These are phyloP conservation scores for Fusarium fujikuroi DNA, from an alignment of 2,329 filamentous ascomycete genomes.

Conservation along the genomic window DNA sequence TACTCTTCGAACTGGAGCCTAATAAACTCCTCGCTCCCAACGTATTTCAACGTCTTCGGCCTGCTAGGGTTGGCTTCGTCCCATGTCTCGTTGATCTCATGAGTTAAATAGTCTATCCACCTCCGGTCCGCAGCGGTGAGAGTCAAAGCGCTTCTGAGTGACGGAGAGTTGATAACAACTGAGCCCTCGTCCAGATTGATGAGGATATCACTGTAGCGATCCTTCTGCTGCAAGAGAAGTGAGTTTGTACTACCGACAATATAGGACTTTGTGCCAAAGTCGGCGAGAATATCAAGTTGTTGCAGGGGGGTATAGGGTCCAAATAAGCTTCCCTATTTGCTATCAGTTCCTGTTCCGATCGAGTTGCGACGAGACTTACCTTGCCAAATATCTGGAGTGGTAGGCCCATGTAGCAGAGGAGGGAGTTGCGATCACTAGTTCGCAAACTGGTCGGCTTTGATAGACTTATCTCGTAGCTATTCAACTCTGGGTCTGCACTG, in stretches of 20 bases:
- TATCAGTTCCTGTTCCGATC: slow-evolving; percentile 22
- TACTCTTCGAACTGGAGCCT: slow-evolving; percentile 98
- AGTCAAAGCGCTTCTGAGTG: slow-evolving; percentile 77
- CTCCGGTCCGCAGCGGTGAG: slow-evolving; percentile 88
- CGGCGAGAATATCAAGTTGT: slow-evolving; percentile 92
- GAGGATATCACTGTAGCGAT: slow-evolving; percentile 94
- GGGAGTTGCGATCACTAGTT: slow-evolving; percentile 89
- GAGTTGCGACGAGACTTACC: slow-evolving; percentile 54
- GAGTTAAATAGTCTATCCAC: slow-evolving; percentile 96
- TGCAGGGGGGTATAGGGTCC: slow-evolving; percentile 97
- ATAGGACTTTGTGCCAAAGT: slow-evolving; percentile 95
- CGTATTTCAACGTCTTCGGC: slow-evolving; percentile 94
- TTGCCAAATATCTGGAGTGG: slow-evolving; percentile 96
- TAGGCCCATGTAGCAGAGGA: slow-evolving; percentile 93
- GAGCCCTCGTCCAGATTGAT: slow-evolving; percentile 94
- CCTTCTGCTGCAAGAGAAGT: slow-evolving; percentile 89
- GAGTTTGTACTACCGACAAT: slow-evolving; percentile 98
- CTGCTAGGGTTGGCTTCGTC: slow-evolving; percentile 88
- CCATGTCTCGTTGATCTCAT: slow-evolving; percentile 96
- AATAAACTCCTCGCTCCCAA: slow-evolving; percentile 97
- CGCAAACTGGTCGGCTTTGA: slow-evolving; percentile 84
- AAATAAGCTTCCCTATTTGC: slow-evolving; percentile 82
- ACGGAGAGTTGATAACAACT: slow-evolving; percentile 84
- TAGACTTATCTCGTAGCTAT: slow-evolving; percentile 80
- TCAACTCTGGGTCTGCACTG: slow-evolving; percentile 92